Conservation (phyloP, 108 stramenopile species). For the Nitzschia palea region DNA sequence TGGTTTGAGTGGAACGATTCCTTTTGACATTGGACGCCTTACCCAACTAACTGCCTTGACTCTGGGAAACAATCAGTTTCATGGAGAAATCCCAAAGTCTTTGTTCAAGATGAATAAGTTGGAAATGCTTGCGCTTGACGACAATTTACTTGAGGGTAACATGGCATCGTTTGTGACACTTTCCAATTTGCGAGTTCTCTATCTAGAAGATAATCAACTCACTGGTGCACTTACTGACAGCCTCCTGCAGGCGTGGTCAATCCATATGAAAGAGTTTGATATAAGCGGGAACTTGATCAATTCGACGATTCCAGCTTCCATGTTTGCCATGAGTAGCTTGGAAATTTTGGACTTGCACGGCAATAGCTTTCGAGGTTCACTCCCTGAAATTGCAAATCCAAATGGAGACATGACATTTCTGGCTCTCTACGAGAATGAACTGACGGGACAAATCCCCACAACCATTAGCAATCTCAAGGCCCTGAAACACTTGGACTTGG, state of each 20-base stretch:
- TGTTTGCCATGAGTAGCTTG: constrained; percentile 13
- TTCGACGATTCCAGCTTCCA: constrained; percentile 4
- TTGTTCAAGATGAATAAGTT: constrained; percentile 14
- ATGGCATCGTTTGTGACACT: constrained; percentile 27
- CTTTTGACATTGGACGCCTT: constrained; percentile 14
- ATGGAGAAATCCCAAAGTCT: constrained; percentile 14
- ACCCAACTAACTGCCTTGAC: constrained; percentile 12
- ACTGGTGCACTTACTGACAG: constrained; percentile 22
- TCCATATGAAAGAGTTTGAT: constrained; percentile 18
- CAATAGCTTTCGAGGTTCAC: constrained; percentile 15
- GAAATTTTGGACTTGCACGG: constrained; percentile 27
- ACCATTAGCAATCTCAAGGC: constrained; percentile 21
- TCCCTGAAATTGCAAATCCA: constrained; percentile 12
- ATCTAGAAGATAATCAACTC: constrained; percentile 25
- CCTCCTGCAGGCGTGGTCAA: background rate
- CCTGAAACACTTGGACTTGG: constrained; percentile 35
- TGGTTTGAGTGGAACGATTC: constrained; percentile 20
- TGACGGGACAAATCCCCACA: constrained; percentile 51
- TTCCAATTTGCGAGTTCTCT: constrained; percentile 13
- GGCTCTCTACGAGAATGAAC: constrained; percentile 40
- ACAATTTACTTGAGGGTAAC: constrained; percentile 13
- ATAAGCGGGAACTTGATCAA: constrained; percentile 20
- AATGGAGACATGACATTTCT: constrained; percentile 20
- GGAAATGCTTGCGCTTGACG: constrained; percentile 24
- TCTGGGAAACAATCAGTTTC: constrained; percentile 19